Evolutionary conservation across 495 filamentous ascomycete species (phyloP), one percentile per base, ranked within the genome.

Genomic region (Xylaria scruposa): DNA sequence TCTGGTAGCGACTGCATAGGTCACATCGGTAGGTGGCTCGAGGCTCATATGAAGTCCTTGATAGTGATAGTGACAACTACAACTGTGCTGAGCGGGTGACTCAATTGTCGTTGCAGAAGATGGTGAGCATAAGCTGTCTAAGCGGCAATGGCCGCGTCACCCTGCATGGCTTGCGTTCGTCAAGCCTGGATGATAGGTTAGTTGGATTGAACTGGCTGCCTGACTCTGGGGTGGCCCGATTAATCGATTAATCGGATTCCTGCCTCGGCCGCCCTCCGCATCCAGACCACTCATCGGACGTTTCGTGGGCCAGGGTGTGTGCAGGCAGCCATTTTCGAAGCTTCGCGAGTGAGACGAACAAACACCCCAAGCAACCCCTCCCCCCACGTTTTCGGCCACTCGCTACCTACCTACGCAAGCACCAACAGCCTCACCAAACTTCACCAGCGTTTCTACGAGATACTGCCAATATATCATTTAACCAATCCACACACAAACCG

Each of bases 91-190:
- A 29, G 21, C 60, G 9, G 29, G 63, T 66, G 46, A 51, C 46
- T 63, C 71, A 46, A 60, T 60, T 31, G 31, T 1, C 12, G 47
- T 38, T 60, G n/a, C 17, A 19, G 38, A 56, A 12, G 2, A 51
- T 24, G 26, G 51, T 2, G 13, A 60, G 58, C 58, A 19, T n/a
- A 36, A 42, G 40, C 29, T 21, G 33, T 60, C 31, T 38, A 60
- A 36, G 54, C 60, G 4, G 63, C 61, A 67, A 46, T 62, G 76
- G 76, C 76, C 76, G 76, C 76, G 76, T 78, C 74, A 78, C 70
- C 72, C 29, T 66, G 42, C 75, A 73, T 69, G 67, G 66, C 63
- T 47, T 53, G 59, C 19, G 6, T 68, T 67, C 51, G 21, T 64
- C 62, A 71, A 53, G 19, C 51, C 33, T 6, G 36, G 19, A 36